Evolutionary conservation across 208 protist genomes (phyloP), one percentile per base, ranked within the genome.

Genomic region (Leishmania tarentolae): DNA sequence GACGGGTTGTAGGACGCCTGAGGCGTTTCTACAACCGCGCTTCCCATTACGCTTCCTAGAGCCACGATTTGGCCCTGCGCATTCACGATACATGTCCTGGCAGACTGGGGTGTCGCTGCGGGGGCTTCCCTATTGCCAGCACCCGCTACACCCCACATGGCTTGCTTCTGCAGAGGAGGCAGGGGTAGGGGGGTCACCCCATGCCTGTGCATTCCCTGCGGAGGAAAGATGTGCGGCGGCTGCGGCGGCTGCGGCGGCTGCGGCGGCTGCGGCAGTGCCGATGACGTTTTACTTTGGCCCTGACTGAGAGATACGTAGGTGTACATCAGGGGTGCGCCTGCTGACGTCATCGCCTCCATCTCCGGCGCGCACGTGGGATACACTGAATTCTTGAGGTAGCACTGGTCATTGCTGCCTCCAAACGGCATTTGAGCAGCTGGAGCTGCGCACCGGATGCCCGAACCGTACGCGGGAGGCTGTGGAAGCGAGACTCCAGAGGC

Each of bases 11-110:
- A 78, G 56, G 53, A 46, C 35, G 46, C 40, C 24, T 4, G 47
- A n/a, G 0, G 71, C 50, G 47, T 6, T 75, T 9, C 13, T 13
- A 47, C 7, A 4, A 19, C 47, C 13, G 2, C 42, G 44, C 59
- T 65, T 11, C 74, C 75, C 37, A 61, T 63, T 44, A 56, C 46
- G 46, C 15, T 72, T 17, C 42, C 37, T 47, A 78, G 24, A 13
- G 76, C 35, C 2, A 84, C 46, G 53, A 80, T 13, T 53, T 80
- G 81, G 9, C 81, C 81, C 24, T 76, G 81, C 24, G 81, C 46
- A 28, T 80, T 84, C 81, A 84, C 57, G 15, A 73, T n/a, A 71
- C 70, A 84, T 5, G 81, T 37, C 40, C 73, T 19, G 21, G 50
- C 13, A 17, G 44, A 59, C 47, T 52, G 28, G 44, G 50, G 1